A percentile compares a stretch with the other conserved stretches of the same genome.
Evolutionary conservation across 2,329 filamentous ascomycete genomes (phyloP).

Genomic region (Fusarium goolgardi): DNA sequence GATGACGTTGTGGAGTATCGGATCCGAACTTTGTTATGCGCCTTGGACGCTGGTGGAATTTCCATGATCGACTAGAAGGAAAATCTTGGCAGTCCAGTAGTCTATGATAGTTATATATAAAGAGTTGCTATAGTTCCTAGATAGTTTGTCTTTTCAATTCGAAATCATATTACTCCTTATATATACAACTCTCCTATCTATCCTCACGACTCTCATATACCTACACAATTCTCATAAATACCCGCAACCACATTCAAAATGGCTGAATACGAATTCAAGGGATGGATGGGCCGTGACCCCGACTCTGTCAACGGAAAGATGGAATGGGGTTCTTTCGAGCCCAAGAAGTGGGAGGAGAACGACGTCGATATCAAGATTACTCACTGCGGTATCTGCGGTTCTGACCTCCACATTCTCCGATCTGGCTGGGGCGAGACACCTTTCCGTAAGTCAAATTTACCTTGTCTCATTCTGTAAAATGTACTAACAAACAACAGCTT

Average conservation of each 20-base stretch:
- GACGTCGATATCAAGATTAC: constrained; percentile 73
- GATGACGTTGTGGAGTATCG: constrained; percentile 33
- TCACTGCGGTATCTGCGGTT: constrained; percentile 73
- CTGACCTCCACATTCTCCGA: constrained; percentile 67
- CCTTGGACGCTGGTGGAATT: constrained; percentile 15
- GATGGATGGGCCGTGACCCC: constrained; percentile 60
- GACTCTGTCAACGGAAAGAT: constrained; percentile 61
- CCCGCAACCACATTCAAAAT: constrained; percentile 37
- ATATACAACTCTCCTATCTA: background rate
- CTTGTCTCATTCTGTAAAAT: background rate
- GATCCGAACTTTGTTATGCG: background rate
- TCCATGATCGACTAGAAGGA: background rate
- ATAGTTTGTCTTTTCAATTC: background rate
- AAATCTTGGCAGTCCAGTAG: background rate
- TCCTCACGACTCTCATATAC: background rate
- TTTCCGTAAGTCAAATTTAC: constrained; percentile 51
- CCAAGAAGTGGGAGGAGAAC: constrained; percentile 71
- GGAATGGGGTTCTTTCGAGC: constrained; percentile 65
- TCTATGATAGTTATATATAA: constrained; percentile 10
- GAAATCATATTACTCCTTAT: background rate
- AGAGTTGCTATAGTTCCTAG: background rate
- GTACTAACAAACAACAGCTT: constrained; percentile 50
- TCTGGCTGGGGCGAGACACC: constrained; percentile 61
- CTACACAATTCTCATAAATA: background rate
- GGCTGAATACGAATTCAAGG: constrained; percentile 61